Evolutionary conservation across 345 rosid genomes (phyloP).

Genomic region (Odontarrhena argentea): DNA sequence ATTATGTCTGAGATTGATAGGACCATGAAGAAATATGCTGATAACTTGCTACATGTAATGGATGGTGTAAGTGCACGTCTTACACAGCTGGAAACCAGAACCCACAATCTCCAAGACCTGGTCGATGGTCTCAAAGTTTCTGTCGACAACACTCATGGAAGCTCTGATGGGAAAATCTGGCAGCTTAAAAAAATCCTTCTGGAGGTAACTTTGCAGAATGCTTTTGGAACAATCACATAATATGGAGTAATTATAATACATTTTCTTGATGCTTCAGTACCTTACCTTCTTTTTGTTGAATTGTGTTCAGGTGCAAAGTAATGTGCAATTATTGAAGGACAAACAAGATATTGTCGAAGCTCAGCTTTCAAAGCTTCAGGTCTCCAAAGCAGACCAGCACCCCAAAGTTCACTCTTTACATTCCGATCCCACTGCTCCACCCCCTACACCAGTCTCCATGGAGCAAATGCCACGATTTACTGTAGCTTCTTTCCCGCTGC

Average conservation of each 20-base stretch:
- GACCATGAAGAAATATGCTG: constrained; percentile 67
- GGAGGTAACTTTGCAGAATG: constrained; percentile 50
- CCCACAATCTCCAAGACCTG: constrained; percentile 58
- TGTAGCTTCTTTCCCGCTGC: constrained; percentile 4
- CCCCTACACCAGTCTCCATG: constrained; percentile 36
- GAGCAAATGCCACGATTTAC: constrained; percentile 35
- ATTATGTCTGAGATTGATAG: constrained; percentile 65
- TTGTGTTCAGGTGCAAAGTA: constrained; percentile 62
- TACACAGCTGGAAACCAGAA: constrained; percentile 71
- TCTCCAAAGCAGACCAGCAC: constrained; percentile 48
- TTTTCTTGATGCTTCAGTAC: neutral
- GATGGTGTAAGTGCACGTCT: constrained; percentile 70
- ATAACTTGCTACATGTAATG: constrained; percentile 58
- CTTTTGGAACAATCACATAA: neutral
- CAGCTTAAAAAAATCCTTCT: constrained; percentile 65
- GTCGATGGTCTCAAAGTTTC: constrained; percentile 70
- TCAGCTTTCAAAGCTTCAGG: constrained; percentile 57
- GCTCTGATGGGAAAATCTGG: constrained; percentile 65
- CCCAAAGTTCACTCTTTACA: constrained; percentile 47
- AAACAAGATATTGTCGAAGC: constrained; percentile 66
- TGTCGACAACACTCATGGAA: constrained; percentile 61
- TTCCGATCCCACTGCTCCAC: constrained; percentile 52
- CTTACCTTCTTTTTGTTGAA: neutral
- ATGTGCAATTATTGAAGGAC: constrained; percentile 60
- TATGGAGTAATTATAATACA: neutral